Percentiles rank a stretch among this genome's conserved stretches.
These are phyloP conservation scores for Neonectria faginata DNA, from an alignment of 2,329 filamentous ascomycete genomes.

Conservation along the genomic window DNA sequence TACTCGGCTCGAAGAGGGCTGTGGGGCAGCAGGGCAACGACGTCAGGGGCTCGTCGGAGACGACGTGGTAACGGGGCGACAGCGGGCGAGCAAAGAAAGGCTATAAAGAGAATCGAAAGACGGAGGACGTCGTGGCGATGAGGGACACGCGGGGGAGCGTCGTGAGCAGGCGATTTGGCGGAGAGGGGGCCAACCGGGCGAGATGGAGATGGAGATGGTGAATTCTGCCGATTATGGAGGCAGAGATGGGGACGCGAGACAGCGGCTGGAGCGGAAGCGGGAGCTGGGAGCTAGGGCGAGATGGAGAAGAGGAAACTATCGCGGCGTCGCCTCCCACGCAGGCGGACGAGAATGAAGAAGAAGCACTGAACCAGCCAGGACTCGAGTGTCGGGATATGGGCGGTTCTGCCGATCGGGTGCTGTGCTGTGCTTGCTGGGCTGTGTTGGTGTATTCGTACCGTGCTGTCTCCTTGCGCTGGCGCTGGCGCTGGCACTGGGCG, in stretches of 20 bases:
- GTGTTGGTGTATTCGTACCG: slow-evolving; percentile 14
- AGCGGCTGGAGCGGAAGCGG: slow-evolving; percentile 31
- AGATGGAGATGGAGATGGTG: slow-evolving; percentile 25
- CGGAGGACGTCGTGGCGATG: slow-evolving; percentile 35
- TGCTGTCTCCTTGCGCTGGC: slow-evolving; percentile 38
- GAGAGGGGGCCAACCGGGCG: slow-evolving; percentile 40
- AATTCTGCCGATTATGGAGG: slow-evolving; percentile 37
- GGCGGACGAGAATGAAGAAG: slow-evolving; percentile 26
- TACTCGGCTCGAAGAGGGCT: slow-evolving; percentile 42
- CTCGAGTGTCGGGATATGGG: slow-evolving; percentile 40
- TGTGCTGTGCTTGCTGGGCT: slow-evolving; percentile 5
- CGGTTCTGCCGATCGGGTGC: slow-evolving; percentile 23
- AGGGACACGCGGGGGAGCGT: slow-evolving; percentile 31
- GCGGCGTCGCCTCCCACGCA: slow-evolving; percentile 41
- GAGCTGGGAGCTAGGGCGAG: slow-evolving; percentile 30
- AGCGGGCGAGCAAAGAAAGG: slow-evolving; percentile 33
- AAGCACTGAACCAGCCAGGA: slow-evolving; percentile 49
- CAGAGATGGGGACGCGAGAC: slow-evolving; percentile 28
- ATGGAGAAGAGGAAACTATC: slow-evolving; percentile 31
- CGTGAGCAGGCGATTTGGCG: slow-evolving; percentile 30
- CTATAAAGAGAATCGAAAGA: slow-evolving; percentile 23
- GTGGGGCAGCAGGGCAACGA: slow-evolving; percentile 49
- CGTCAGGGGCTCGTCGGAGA: slow-evolving; percentile 47
- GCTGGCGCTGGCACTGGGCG: slow-evolving; percentile 40
- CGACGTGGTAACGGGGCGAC: slow-evolving; percentile 33